Conservation (phyloP, 1,284 basidiomycete genomes). For the Leccinum variabile region DNA sequence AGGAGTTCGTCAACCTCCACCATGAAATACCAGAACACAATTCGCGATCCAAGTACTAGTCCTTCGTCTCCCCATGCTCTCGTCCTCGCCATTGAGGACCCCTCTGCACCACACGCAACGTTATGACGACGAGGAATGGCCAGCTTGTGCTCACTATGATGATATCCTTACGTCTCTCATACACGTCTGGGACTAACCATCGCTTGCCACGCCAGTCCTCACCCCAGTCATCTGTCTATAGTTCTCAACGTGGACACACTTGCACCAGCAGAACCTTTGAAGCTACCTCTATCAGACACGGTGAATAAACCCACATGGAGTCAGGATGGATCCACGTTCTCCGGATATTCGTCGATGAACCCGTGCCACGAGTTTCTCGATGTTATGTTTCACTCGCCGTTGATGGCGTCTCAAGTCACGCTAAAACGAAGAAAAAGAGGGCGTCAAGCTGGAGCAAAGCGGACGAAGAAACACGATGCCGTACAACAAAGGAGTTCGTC, state of each 20-base stretch:
- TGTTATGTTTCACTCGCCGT: background rate
- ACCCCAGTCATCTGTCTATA: background rate
- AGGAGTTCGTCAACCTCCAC: slow-evolving; percentile 23
- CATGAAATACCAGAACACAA: background rate
- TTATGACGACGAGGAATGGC: slow-evolving; percentile 10
- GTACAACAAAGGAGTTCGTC: background rate
- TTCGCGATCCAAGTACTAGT: background rate
- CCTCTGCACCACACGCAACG: slow-evolving; percentile 14
- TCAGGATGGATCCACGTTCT: background rate
- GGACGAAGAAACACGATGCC: slow-evolving; percentile 10
- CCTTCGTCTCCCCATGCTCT: slow-evolving; percentile 19
- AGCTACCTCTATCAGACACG: slow-evolving; percentile 27
- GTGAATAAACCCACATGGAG: slow-evolving; percentile 17
- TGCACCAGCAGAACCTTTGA: slow-evolving; percentile 16
- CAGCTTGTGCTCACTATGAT: slow-evolving; percentile 1
- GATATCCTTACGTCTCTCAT: slow-evolving; percentile 6
- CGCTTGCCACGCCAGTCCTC: slow-evolving; percentile 5
- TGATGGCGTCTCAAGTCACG: background rate
- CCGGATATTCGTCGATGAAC: slow-evolving; percentile 5
- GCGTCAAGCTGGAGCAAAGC: background rate
- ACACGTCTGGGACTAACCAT: background rate
- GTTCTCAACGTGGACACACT: background rate
- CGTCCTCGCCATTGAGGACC: slow-evolving; percentile 22
- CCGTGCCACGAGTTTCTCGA: background rate
- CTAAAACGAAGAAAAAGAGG: slow-evolving; percentile 15